phyloP scores from a whole-genome alignment of 306 rosid genomes.

The Potentilla sterilis region DNA sequence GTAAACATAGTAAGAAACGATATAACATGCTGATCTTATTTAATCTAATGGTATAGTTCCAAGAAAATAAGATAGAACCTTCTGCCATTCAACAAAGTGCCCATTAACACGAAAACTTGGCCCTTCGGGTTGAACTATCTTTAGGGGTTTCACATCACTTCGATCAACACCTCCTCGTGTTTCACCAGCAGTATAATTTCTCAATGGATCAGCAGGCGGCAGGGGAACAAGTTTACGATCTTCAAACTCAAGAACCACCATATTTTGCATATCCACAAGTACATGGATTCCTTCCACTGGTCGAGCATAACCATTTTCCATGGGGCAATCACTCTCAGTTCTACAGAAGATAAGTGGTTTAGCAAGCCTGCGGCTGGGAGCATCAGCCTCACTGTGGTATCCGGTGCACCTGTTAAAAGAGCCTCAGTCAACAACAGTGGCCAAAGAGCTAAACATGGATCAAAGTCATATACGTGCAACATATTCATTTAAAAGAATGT shows the following conservation, averaged over 20 bases:
- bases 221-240: conserved; percentile 73
- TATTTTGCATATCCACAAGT: conserved; percentile 83
- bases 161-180: conserved; percentile 81
- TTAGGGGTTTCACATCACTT: conserved; percentile 75
- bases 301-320: conserved; percentile 89
- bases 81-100: conserved; percentile 73
- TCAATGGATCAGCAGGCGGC: conserved; percentile 78
- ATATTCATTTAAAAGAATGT: conserved; percentile 7
- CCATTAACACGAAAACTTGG: conserved; percentile 82
- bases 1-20: conserved; percentile 3
- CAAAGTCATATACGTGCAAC: conserved; percentile 1
- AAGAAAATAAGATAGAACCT: conserved; percentile 37
- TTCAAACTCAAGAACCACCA: conserved; percentile 75
- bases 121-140: conserved; percentile 75
- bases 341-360: conserved; percentile 76
- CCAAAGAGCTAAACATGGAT: conserved; percentile 6
- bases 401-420: conserved; percentile 61
- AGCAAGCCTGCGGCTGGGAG: conserved; percentile 85
- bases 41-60: conserved; percentile 11
- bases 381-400: conserved; percentile 73
- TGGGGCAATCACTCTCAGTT: conserved; percentile 84
- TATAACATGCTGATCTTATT: conserved; percentile 10
- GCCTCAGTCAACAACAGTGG: conserved; percentile 10
- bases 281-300: conserved; percentile 85
- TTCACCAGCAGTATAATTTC: conserved; percentile 76